Evolutionary conservation across 179 eudicot species (phyloP).

Genomic region (Actinidia polygama): DNA sequence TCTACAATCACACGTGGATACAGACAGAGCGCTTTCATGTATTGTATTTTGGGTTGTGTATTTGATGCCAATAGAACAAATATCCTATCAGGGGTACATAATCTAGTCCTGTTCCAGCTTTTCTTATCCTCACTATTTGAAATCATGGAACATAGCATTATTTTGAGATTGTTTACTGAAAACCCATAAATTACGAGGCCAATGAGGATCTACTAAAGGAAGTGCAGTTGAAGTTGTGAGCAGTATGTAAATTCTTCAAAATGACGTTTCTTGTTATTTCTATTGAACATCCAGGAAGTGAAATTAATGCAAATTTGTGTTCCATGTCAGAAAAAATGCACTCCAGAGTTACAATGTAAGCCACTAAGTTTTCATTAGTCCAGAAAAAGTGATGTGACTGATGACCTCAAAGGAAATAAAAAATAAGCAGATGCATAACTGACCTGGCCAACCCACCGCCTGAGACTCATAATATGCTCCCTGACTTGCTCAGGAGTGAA

Average conservation of each 20-base stretch:
- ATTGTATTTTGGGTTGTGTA: background rate
- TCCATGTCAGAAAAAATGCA: background rate
- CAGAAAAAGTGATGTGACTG: background rate
- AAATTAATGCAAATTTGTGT: background rate
- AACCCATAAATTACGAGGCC: background rate
- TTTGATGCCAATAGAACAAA: background rate
- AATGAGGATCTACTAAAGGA: background rate
- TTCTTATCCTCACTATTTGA: background rate
- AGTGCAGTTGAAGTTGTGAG: background rate
- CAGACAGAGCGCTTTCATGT: background rate
- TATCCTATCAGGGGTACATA: background rate
- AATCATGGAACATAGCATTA: background rate
- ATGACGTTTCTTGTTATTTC: background rate
- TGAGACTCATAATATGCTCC: slow-evolving; percentile 85
- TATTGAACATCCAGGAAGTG: background rate
- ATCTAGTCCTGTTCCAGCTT: background rate
- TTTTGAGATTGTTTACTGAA: background rate
- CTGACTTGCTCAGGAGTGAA: slow-evolving; percentile 94
- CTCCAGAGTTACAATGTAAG: background rate
- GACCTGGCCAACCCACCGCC: slow-evolving; percentile 99
- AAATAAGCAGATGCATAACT: slow-evolving; percentile 23
- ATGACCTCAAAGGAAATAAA: background rate
- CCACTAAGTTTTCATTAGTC: too few species aligned
- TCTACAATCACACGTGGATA: background rate
- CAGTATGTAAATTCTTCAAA: background rate